Percentiles rank a stretch among this genome's conserved stretches.
Conservation (phyloP, 139 green algal genomes). For the Pleodorina starrii region DNA sequence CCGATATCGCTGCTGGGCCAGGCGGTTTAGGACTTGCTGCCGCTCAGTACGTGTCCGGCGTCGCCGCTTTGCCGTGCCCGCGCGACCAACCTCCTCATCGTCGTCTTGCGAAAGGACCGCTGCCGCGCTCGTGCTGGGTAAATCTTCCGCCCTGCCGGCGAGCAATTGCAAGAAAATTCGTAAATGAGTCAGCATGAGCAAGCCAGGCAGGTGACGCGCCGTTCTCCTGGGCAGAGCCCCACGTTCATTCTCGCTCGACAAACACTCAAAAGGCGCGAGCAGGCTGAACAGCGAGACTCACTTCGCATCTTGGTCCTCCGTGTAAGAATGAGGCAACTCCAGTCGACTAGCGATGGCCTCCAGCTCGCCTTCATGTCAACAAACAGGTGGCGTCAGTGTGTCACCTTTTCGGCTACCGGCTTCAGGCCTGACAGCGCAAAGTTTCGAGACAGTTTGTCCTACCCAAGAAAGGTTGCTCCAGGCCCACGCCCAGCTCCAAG, state of each 20-base stretch:
- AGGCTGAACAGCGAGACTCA: neutral
- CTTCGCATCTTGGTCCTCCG: conserved; percentile 4
- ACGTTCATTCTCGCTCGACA: neutral
- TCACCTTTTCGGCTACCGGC: too few species aligned
- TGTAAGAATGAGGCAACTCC: neutral
- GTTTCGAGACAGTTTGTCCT: neutral
- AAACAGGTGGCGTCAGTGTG: too few species aligned
- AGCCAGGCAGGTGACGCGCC: too few species aligned
- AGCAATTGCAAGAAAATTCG: neutral
- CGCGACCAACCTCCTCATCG: neutral
- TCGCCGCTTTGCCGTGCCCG: conserved; percentile 46
- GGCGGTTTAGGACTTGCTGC: conserved; percentile 65
- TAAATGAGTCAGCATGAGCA: too few species aligned
- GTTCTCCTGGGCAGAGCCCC: too few species aligned
- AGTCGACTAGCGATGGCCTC: neutral
- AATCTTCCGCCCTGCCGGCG: neutral
- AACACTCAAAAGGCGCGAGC: neutral
- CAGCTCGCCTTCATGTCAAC: conserved; percentile 17
- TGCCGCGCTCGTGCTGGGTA: neutral
- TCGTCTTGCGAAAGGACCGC: conserved; percentile 10
- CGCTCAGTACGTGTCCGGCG: conserved; percentile 60
- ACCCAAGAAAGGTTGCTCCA: conserved; percentile 34
- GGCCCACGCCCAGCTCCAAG: conserved; percentile 14
- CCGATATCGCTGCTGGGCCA: conserved; percentile 67
- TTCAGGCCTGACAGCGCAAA: too few species aligned